Percentiles rank a stretch among this genome's conserved stretches.
Evolutionary conservation across 306 rosid genomes (phyloP).

Genomic region (Gastrolobium villosum): DNA sequence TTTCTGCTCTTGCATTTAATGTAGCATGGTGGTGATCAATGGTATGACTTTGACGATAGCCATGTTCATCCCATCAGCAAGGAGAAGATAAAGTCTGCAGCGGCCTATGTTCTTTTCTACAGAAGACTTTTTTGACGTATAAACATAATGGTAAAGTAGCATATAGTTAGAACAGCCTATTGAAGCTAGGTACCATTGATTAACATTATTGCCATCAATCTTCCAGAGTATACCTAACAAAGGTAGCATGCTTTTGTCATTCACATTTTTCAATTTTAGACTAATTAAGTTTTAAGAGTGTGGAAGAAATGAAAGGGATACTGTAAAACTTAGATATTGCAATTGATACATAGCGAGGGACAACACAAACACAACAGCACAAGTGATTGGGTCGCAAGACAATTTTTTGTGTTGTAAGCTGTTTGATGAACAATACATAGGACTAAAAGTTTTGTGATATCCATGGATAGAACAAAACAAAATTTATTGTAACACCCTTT

Average conservation of each 20-base stretch:
- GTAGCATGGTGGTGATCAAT: constrained; percentile 93
- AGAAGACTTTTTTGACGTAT: constrained; percentile 72
- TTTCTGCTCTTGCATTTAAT: constrained; percentile 46
- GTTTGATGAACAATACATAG: too few species aligned
- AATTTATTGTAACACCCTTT: too few species aligned
- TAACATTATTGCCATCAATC: constrained; percentile 55
- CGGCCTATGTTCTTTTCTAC: constrained; percentile 98
- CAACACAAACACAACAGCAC: too few species aligned
- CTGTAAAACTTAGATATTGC: background rate
- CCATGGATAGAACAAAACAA: too few species aligned
- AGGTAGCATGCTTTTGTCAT: constrained; percentile 45
- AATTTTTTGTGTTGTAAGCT: too few species aligned
- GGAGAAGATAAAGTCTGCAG: constrained; percentile 96
- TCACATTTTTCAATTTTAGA: constrained; percentile 26
- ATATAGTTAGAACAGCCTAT: constrained; percentile 44
- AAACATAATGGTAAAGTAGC: constrained; percentile 50
- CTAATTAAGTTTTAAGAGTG: constrained; percentile 39
- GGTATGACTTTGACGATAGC: constrained; percentile 97
- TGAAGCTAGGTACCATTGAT: constrained; percentile 51
- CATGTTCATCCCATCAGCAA: constrained; percentile 76
- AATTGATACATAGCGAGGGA: too few species aligned
- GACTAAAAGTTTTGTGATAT: too few species aligned
- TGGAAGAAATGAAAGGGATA: constrained; percentile 33
- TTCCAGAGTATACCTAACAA: constrained; percentile 44
- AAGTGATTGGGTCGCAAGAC: too few species aligned